These are phyloP conservation scores for Talaromyces sp. DNA, from an alignment of 2,329 filamentous ascomycete species.

Conservation along the genomic window DNA sequence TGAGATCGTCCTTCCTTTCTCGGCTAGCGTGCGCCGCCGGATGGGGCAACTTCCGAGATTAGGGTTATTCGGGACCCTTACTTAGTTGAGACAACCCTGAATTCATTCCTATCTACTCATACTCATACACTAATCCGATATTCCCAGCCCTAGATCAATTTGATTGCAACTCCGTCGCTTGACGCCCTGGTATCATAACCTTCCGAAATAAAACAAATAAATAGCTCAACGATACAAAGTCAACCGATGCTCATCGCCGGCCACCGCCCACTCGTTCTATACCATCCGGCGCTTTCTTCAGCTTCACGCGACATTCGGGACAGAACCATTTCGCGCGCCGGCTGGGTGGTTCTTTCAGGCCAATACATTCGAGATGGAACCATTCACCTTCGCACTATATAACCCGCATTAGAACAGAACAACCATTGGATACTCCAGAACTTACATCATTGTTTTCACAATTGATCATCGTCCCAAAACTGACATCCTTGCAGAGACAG, in stretches of 20 bases:
- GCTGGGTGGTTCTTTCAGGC: slow-evolving; percentile 54
- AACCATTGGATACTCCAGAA: slow-evolving; percentile 15
- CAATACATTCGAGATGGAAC: slow-evolving; percentile 61
- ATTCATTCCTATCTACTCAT: neutral
- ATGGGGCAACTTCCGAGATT: neutral
- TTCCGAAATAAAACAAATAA: slow-evolving; percentile 10
- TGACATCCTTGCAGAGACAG: slow-evolving; percentile 60
- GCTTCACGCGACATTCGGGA: slow-evolving; percentile 54
- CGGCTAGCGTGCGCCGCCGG: neutral
- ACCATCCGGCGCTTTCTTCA: slow-evolving; percentile 39
- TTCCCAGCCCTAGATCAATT: neutral
- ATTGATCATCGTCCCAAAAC: slow-evolving; percentile 61
- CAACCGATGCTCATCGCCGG: slow-evolving; percentile 22
- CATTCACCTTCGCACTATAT: slow-evolving; percentile 60
- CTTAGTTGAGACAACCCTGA: neutral
- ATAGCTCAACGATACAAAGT: neutral
- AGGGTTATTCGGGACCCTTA: neutral
- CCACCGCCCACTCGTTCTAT: slow-evolving; percentile 33
- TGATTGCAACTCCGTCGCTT: neutral
- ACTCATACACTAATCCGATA: neutral
- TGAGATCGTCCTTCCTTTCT: neutral
- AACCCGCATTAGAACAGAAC: neutral
- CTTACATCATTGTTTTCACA: slow-evolving; percentile 57
- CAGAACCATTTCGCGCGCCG: slow-evolving; percentile 62
- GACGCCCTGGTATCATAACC: slow-evolving; percentile 13